These are phyloP conservation scores for Annulohypoxylon stygium DNA, from an alignment of 495 filamentous ascomycete species.

Conservation along the genomic window DNA sequence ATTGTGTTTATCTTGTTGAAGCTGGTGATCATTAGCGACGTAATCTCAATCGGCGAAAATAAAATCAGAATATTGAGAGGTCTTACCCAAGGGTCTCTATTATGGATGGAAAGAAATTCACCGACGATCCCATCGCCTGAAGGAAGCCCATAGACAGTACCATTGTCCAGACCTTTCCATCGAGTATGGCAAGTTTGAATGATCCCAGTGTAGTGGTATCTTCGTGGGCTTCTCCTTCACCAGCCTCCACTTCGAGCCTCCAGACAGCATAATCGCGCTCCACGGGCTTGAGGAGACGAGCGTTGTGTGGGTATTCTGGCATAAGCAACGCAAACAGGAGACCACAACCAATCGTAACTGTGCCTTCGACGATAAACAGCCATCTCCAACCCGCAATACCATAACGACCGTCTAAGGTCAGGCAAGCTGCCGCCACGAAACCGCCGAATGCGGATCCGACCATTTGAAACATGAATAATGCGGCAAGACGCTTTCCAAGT, in stretches of 20 bases:
- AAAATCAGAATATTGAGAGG: neutral
- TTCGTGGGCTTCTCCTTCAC: slow-evolving; percentile 1
- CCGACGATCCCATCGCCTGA: slow-evolving; percentile 6
- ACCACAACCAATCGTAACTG: neutral
- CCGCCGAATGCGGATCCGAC: slow-evolving; percentile 7
- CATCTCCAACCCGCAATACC: slow-evolving; percentile 7
- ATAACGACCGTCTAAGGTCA: slow-evolving; percentile 8
- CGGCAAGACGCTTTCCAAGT: slow-evolving; percentile 5
- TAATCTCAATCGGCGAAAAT: neutral
- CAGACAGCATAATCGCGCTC: slow-evolving; percentile 9
- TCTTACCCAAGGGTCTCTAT: slow-evolving; percentile 9
- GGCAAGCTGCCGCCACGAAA: neutral
- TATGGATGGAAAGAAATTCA: slow-evolving; percentile 6
- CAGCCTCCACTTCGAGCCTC: slow-evolving; percentile 6
- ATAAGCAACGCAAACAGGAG: neutral
- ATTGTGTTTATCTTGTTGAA: neutral
- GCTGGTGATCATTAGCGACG: neutral
- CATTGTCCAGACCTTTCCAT: slow-evolving; percentile 5
- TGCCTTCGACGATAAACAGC: slow-evolving; percentile 2
- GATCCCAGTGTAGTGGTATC: slow-evolving; percentile 2
- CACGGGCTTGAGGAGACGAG: neutral
- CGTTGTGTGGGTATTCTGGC: slow-evolving; percentile 4
- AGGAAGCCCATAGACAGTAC: neutral
- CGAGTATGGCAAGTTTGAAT: slow-evolving; percentile 4
- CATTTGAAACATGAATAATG: slow-evolving; percentile 15